Percentiles rank a stretch among this genome's conserved stretches.
Evolutionary conservation across 805 yeast genomes (phyloP).

Genomic region (Wickerhamomyces chaumierensis): DNA sequence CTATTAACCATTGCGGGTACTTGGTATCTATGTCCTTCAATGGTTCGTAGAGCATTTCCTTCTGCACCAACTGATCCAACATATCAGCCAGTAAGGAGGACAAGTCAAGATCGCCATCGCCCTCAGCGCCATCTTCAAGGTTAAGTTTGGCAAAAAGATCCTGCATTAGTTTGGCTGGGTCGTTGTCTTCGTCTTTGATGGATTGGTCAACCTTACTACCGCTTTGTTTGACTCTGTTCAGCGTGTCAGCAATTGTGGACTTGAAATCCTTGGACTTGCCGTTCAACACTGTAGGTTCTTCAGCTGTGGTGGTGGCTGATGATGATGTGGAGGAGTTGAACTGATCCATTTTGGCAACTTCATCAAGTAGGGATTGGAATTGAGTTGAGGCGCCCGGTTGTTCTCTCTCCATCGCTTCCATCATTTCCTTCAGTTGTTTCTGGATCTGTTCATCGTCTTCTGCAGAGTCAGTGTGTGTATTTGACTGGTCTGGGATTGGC

Average conservation of each 20-base stretch:
- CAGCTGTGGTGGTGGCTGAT: too few relatives aligned
- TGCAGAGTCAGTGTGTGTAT: conserved; percentile 19
- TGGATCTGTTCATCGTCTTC: conserved; percentile 13
- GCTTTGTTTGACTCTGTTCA: conserved; percentile 67
- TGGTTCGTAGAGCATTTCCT: conserved; percentile 81
- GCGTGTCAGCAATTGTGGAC: conserved; percentile 67
- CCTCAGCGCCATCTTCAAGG: conserved; percentile 27
- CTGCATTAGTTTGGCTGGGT: conserved; percentile 39
- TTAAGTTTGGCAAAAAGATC: conserved; percentile 56
- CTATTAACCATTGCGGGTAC: conserved; percentile 60
- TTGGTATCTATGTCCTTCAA: conserved; percentile 67
- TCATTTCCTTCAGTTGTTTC: conserved; percentile 18
- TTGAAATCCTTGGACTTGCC: conserved; percentile 34
- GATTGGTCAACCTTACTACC: conserved; percentile 60
- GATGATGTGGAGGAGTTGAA: too few relatives aligned
- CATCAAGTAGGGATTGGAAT: conserved; percentile 32
- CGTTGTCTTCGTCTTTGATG: conserved; percentile 37
- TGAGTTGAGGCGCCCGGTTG: conserved; percentile 42
- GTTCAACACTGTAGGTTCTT: not conserved
- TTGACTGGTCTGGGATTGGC: not conserved
- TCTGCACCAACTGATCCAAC: conserved; percentile 73
- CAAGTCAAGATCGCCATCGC: conserved; percentile 40
- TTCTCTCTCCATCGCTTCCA: conserved; percentile 25
- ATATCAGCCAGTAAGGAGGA: conserved; percentile 56
- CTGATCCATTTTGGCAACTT: conserved; percentile 15